A percentile compares a stretch with the other conserved stretches of the same genome.
Evolutionary conservation across 169 alveolate genomes (phyloP).

Genomic region (Plasmodium vinckei): DNA sequence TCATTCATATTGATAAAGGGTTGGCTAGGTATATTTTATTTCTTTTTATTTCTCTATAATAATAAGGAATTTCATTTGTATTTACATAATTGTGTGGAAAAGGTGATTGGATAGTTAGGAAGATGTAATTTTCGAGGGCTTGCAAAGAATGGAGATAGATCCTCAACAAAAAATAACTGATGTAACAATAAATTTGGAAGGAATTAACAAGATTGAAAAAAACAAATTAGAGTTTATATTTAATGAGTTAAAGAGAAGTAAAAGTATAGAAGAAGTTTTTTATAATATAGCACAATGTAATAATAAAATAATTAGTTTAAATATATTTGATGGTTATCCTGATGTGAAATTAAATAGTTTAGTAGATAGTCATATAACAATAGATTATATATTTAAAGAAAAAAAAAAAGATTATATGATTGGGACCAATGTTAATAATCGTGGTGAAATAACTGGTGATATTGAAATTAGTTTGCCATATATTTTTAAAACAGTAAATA

Average conservation of each 20-base stretch:
- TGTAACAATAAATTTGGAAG: conserved; percentile 49
- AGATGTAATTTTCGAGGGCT: neutral
- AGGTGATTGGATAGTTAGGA: too few relatives aligned
- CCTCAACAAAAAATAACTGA: conserved; percentile 1
- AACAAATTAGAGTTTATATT: conserved; percentile 23
- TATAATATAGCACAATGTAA: conserved; percentile 19
- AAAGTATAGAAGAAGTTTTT: conserved; percentile 24
- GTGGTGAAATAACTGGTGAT: conserved; percentile 70
- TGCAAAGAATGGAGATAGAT: neutral
- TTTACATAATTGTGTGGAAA: too few relatives aligned
- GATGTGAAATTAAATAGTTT: conserved; percentile 4
- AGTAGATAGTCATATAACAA: neutral
- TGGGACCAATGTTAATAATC: conserved; percentile 67
- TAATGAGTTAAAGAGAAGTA: conserved; percentile 45
- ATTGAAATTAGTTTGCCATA: conserved; percentile 47
- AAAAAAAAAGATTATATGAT: conserved; percentile 39
- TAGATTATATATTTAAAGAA: conserved; percentile 29
- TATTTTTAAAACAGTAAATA: conserved; percentile 36
- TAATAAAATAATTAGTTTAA: conserved; percentile 12
- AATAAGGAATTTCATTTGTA: too few relatives aligned
- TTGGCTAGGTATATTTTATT: too few relatives aligned
- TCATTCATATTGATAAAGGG: too few relatives aligned
- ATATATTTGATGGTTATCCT: conserved; percentile 44
- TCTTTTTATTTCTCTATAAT: too few relatives aligned
- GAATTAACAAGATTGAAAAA: conserved; percentile 21